Base-by-base conservation (phyloP, 2,329 filamentous ascomycete species). In the Xylaria sp. region DNA sequence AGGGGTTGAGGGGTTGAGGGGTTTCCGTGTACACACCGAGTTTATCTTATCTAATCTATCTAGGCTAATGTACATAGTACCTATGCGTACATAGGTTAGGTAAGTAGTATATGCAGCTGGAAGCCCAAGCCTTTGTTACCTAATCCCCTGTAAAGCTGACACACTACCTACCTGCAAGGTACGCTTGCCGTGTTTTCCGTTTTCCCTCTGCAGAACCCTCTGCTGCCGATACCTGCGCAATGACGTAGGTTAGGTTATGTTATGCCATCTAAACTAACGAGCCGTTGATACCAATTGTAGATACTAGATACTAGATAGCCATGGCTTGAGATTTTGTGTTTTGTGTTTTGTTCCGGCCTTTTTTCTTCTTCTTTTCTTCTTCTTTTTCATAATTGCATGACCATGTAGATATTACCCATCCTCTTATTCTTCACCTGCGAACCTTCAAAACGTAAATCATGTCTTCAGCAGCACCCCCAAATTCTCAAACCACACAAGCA, bases 1-100 rank as follows among this genome's bases (percentile, higher is more conserved):
- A 65, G 66, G 63, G 66, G 66, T 69, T 65, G n/a, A n/a, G 51
- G 53, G 66, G 58, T 66, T 62, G 66, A 65, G 66, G 63, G 66
- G 66, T 69, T 65, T 65, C 42, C 58, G 5, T 21, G 13, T 8
- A 23, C 16, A 10, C 18, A 5, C 25, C n/a, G n/a, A n/a, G n/a
- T n/a, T n/a, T 44, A 53, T n/a, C 35, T 47, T 66, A 66, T 35
- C 53, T 64, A 61, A 47, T 50, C 50, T 47, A 47, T 12, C n/a
- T n/a, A n/a, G n/a, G n/a, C n/a, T n/a, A n/a, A 51, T n/a, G 13
- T 47, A 47, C n/a, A 6, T 21, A 16, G 16, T 47, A 47, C n/a
- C 16, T 47, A 47, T 3, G n/a, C n/a, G 16, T 47, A 47, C 8
- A 16, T 47, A 47, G 13, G 6, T 47, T 32, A n/a, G n/a, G 29